Base-by-base conservation (phyloP, 164 flowering plant genomes). In the Euptelea pleiosperma region DNA sequence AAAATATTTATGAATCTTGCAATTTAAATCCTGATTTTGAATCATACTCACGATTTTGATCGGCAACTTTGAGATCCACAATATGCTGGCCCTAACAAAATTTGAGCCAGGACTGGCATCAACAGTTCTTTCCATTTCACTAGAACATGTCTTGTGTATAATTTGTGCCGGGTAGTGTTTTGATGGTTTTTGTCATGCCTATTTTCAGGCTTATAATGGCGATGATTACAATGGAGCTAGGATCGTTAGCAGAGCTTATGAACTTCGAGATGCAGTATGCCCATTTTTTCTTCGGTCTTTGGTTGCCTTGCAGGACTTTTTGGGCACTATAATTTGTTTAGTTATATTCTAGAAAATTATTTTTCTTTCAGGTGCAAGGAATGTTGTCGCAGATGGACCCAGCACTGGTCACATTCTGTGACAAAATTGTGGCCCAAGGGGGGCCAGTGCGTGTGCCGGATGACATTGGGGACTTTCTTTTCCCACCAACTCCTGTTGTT, bases 331-430 rank as follows among this genome's bases (percentile, higher is more conserved):
- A n/a, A n/a, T n/a, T n/a, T n/a, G n/a, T n/a, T n/a, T n/a, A n/a
- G n/a, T n/a, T n/a, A n/a, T n/a, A n/a, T n/a, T n/a, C n/a, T n/a
- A n/a, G n/a, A n/a, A 29, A 50, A 42, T 8, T 11, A 9, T 26
- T 33, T 72, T 55, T 15, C 39, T 31, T 63, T 33, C 72, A 90
- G 97, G 92, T 90, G 50, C 84, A 85, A 36, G 97, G 95, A 55
- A 90, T 90, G 97, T 65, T 90, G 55, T 77, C 91, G 44, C 97
- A 87, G 74, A 85, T 90, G 87, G 97, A 91, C 67, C 97, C 93
- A 25, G 84, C 88, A 8, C 75, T 91, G 26, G 82, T 84, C 24
- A 63, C 87, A 44, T 83, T 76, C 62, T 91, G 97, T 70, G 97
- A 91, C 53, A 87, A 88, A 66, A 86, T 91, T 71, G 87, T 85